These are phyloP conservation scores for Cercospora zeina DNA, from an alignment of 2,329 filamentous ascomycete species.

Conservation along the genomic window DNA sequence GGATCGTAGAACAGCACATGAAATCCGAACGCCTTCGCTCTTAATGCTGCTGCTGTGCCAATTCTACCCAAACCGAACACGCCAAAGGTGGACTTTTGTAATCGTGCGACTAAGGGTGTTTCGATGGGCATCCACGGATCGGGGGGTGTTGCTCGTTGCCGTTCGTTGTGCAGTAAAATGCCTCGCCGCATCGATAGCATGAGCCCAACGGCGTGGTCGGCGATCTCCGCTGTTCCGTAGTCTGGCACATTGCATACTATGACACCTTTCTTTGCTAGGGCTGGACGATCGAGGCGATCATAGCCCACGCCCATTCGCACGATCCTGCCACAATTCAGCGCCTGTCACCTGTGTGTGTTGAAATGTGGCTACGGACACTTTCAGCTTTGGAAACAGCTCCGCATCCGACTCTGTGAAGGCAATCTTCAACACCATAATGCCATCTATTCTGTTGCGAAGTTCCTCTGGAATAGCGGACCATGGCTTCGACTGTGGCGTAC, in stretches of 20 bases:
- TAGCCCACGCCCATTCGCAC: conserved; percentile 41
- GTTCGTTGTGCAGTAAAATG: conserved; percentile 38
- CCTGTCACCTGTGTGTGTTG: neutral
- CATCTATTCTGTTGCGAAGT: conserved; percentile 33
- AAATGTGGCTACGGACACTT: conserved; percentile 32
- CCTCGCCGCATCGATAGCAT: conserved; percentile 36
- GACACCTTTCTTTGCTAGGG: conserved; percentile 31
- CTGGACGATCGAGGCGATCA: conserved; percentile 36
- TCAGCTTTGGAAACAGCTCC: conserved; percentile 37
- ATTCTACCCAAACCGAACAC: conserved; percentile 38
- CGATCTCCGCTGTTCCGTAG: conserved; percentile 39
- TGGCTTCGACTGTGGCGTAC: conserved; percentile 30
- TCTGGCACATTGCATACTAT: conserved; percentile 40
- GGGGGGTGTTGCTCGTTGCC: conserved; percentile 36
- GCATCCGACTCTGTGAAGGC: conserved; percentile 34
- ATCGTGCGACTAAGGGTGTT: conserved; percentile 35
- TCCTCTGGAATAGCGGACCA: conserved; percentile 37
- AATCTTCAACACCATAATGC: conserved; percentile 38
- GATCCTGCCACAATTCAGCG: conserved; percentile 27
- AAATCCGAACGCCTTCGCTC: conserved; percentile 39
- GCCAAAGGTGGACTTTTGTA: conserved; percentile 35
- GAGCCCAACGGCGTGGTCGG: conserved; percentile 38
- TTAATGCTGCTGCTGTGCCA: conserved; percentile 36
- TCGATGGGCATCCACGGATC: conserved; percentile 36
- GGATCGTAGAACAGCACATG: conserved; percentile 40